phyloP scores from a whole-genome alignment of 345 rosid species.

The Cardiospermum halicacabum region DNA sequence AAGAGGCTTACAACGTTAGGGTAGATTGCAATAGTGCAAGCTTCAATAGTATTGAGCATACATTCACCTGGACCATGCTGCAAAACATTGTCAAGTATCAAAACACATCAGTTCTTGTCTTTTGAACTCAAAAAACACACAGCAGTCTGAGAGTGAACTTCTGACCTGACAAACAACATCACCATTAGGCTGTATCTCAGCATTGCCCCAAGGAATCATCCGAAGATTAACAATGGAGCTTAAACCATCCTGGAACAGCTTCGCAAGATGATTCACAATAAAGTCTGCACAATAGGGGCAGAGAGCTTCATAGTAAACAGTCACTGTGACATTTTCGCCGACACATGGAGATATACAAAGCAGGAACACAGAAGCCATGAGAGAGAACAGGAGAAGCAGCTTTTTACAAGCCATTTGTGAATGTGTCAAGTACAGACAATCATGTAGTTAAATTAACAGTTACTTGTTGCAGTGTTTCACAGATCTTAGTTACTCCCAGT shows the following conservation, averaged over 20 bases:
- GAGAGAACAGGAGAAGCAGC: slow-evolving; percentile 11
- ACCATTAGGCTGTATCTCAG: slow-evolving; percentile 34
- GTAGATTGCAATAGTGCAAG: slow-evolving; percentile 45
- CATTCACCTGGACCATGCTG: slow-evolving; percentile 70
- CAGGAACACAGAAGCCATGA: slow-evolving; percentile 1
- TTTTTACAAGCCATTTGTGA: slow-evolving; percentile 12
- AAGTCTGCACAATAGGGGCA: slow-evolving; percentile 74
- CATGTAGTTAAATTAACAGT: background rate
- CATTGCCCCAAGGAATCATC: slow-evolving; percentile 82
- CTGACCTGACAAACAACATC: slow-evolving; percentile 68
- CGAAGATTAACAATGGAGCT: slow-evolving; percentile 61
- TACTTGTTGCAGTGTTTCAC: too few species aligned
- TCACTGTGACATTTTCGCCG: slow-evolving; percentile 44
- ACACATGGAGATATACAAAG: slow-evolving; percentile 10
- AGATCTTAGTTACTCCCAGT: background rate
- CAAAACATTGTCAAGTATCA: background rate
- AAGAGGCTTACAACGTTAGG: slow-evolving; percentile 46
- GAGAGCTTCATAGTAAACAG: slow-evolving; percentile 70
- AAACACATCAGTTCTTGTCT: too few species aligned
- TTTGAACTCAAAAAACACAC: too few species aligned
- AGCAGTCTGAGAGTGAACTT: slow-evolving; percentile 6
- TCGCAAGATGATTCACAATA: slow-evolving; percentile 60
- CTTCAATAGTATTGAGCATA: slow-evolving; percentile 44
- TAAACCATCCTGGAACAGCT: slow-evolving; percentile 52
- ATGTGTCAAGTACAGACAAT: background rate